Evolutionary conservation across 2,329 filamentous ascomycete genomes (phyloP), one percentile per base, ranked within the genome.

Genomic region (Grosmannia huntii): DNA sequence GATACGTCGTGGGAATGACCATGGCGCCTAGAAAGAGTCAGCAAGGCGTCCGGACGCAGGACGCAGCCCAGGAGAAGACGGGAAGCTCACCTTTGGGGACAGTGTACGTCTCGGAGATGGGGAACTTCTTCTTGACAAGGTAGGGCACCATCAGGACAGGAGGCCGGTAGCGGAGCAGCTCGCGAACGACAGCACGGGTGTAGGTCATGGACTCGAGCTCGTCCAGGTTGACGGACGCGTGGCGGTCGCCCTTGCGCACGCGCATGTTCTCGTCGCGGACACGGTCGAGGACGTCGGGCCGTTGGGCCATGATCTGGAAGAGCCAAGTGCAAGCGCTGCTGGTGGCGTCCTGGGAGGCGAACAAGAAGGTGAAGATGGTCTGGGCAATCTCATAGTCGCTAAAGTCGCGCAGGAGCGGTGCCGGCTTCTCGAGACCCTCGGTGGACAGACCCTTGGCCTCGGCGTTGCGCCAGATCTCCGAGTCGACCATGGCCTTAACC

Each of bases 121-220:
- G 91, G 80, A 97, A 99, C 58, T 88, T 76, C 78, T 95, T 96
- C 85, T 97, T 97, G 64, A 85, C 89, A 62, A 91, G 72, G 73
- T 97, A 97, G 38, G 94, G 94, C 55, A 96, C 89, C 90, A 99
- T 96, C 72, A 96, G 81, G 67, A 99, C 94, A 59, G 94, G 94
- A 63, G 94, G 94, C 59, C 92, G 88, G 78, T 95, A 97, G 68
- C 94, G 89, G 63, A 96, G 82, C 60, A 90, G 86, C 76, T 96
- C 90, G 66, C 88, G 90, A 64, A 97, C 88, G 50, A 96, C 89
- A 48, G 90, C 92, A 60, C 90, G 87, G 50, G 94, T 97, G 72
- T 95, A 96, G 16, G 83, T 82, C 79, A 96, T 83, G 56, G 86
- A 85, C 69, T 97, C 94, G 53, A 97, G 82, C 72, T 94, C 80